Evolutionary conservation across 768 basidiomycete species (phyloP), one percentile per base, ranked within the genome.

Genomic region (Boletus tylopilopsis): DNA sequence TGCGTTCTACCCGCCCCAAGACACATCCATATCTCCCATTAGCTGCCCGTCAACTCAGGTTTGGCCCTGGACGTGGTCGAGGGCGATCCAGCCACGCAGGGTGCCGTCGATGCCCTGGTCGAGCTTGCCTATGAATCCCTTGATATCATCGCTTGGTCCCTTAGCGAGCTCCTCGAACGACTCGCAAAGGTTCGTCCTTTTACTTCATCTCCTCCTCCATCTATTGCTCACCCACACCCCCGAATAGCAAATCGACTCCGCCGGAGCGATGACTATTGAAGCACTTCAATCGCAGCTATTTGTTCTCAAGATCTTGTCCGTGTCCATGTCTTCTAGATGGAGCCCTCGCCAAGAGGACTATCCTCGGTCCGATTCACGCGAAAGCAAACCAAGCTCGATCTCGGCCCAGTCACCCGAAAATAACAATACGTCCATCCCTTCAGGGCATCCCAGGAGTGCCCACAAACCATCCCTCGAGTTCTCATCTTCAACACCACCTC

Each of bases 21-120:
- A n/a, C n/a, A n/a, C n/a, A n/a, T n/a, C n/a, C 13, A 34, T 27
- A 5, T 24, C 9, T 34, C 23, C 60, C 19, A 10, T 16, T 49
- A 96, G 94, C 77, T 96, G 9, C 94, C 93, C 46, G 85, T 82
- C 62, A 78, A 90, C 69, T 93, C 93, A 27, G 93, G 93, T 18
- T 73, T 80, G 35, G 72, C 82, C 12, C 65, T 94, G 50, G 81
- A 84, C 60, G 76, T 79, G 24, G 72, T 94, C 46, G 92, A 95
- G 68, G 74, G 74, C 8, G 91, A 94, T 67, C 71, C 76, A 29
- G 82, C 89, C 6, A 82, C 87, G 0, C 81, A 83, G 54, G 82
- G 89, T 62, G 81, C 87, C 8, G 80, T 94, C 34, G 80, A 86
- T 54, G 81, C 90, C 12, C 74, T 95, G 16, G 79, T 90, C n/a